Percentiles rank a stretch among this genome's conserved stretches.
Conservation (phyloP, 352 stramenopile genomes). For the Pelagophyceae sp. region DNA sequence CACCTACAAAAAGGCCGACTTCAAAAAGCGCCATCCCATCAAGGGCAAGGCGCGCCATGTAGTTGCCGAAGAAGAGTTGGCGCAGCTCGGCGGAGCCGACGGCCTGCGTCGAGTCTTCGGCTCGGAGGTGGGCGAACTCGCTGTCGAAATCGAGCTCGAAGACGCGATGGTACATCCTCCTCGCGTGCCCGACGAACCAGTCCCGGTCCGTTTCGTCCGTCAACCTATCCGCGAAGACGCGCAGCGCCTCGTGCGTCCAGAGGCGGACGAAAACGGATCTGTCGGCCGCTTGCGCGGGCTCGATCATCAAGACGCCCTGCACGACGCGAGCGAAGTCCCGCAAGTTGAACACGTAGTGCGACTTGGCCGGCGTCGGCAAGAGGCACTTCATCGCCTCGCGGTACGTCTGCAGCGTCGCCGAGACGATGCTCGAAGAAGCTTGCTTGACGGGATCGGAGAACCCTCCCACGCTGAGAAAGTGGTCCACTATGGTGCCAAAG, state of each 20-base stretch:
- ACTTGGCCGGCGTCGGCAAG: constrained; percentile 82
- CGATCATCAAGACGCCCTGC: constrained; percentile 79
- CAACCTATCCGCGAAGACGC: constrained; percentile 87
- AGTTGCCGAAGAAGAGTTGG: constrained; percentile 84
- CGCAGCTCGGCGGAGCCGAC: constrained; percentile 66
- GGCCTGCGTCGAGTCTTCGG: constrained; percentile 24
- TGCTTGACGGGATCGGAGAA: constrained; percentile 53
- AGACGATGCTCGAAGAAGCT: constrained; percentile 42
- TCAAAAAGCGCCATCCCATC: too few relatives aligned
- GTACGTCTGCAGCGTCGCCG: constrained; percentile 76
- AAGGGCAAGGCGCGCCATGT: constrained; percentile 51
- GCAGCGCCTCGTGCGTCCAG: constrained; percentile 85
- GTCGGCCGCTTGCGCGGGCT: constrained; percentile 51
- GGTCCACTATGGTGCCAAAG: constrained; percentile 74
- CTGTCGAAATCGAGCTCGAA: constrained; percentile 77
- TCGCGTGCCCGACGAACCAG: constrained; percentile 78
- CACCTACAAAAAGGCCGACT: too few relatives aligned
- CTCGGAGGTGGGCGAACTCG: constrained; percentile 59
- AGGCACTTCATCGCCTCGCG: constrained; percentile 65
- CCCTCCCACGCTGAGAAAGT: constrained; percentile 61
- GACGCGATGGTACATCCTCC: constrained; percentile 72
- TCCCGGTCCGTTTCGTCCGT: constrained; percentile 77
- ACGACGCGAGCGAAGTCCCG: constrained; percentile 83
- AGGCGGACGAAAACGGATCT: constrained; percentile 69
- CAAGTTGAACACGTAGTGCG: constrained; percentile 90